Conservation (phyloP, 2,329 filamentous ascomycete species). For the Escovopsis sp. region DNA sequence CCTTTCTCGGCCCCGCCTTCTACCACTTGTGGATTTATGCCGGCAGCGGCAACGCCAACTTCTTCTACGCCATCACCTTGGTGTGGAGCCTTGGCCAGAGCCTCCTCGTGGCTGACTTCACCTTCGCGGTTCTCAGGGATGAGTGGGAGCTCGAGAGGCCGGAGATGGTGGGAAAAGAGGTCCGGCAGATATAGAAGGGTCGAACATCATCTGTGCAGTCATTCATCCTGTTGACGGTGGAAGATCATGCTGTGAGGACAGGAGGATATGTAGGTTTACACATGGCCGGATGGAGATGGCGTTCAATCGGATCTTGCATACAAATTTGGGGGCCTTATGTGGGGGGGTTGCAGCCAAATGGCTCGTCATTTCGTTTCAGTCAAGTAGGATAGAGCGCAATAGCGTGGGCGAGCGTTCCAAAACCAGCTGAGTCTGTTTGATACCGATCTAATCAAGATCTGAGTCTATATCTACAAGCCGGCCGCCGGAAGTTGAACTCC, state of each 20-base stretch:
- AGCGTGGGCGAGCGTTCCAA: too few species aligned
- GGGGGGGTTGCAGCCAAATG: too few species aligned
- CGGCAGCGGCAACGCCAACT: conserved; percentile 94
- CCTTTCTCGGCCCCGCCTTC: conserved; percentile 82
- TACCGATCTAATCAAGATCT: conserved; percentile 16
- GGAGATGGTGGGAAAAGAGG: conserved; percentile 77
- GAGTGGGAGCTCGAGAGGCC: conserved; percentile 89
- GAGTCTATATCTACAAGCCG: conserved; percentile 20
- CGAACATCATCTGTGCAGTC: background rate
- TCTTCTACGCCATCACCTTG: conserved; percentile 98
- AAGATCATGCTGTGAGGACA: too few species aligned
- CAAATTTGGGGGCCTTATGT: too few species aligned
- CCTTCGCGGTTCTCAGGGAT: conserved; percentile 80
- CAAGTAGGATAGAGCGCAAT: too few species aligned
- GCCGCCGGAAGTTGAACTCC: conserved; percentile 7
- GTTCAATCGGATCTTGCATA: too few species aligned
- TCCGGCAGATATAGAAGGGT: conserved; percentile 55
- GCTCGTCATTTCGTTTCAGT: too few species aligned
- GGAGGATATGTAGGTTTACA: too few species aligned
- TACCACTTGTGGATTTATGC: conserved; percentile 98
- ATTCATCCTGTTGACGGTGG: too few species aligned
- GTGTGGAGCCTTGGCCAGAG: conserved; percentile 91
- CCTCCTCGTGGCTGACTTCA: conserved; percentile 69
- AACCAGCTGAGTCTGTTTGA: too few species aligned
- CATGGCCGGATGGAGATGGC: too few species aligned